These are phyloP conservation scores for Botrytis tulipae DNA, from an alignment of 2,329 filamentous ascomycete species.

Conservation along the genomic window DNA sequence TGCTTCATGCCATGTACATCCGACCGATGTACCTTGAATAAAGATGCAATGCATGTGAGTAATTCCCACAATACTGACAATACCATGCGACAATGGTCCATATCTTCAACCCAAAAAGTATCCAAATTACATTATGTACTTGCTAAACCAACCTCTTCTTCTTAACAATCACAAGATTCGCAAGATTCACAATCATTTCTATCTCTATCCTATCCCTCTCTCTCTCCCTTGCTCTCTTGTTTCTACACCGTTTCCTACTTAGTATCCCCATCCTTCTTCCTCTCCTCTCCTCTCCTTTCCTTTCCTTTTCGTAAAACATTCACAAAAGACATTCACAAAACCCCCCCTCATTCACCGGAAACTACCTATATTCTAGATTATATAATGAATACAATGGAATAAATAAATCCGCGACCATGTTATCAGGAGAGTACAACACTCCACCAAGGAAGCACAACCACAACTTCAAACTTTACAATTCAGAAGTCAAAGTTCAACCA, in stretches of 20 bases:
- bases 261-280: not conserved
- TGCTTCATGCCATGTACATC: not conserved
- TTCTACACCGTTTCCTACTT: not conserved
- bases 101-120: not conserved
- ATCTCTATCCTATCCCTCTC: not conserved
- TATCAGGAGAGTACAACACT: constrained; percentile 5
- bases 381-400: not conserved
- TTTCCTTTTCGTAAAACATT: not conserved
- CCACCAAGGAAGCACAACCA: constrained; percentile 2
- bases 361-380: not conserved
- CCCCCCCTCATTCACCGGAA: not conserved
- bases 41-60: not conserved
- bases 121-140: not conserved
- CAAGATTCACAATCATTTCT: not conserved
- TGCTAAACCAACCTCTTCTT: constrained; percentile 2
- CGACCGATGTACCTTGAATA: not conserved
- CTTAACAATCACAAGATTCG: not conserved
- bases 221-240: not conserved
- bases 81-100: not conserved
- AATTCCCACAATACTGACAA: not conserved
- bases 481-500: not conserved
- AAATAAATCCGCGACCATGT: constrained; percentile 1
- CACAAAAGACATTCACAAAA: not conserved
- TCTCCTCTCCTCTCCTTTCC: not conserved
- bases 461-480: not conserved